Evolutionary conservation across 495 filamentous ascomycete species (phyloP), one percentile per base, ranked within the genome.

Genomic region (Neurospora sp.): DNA sequence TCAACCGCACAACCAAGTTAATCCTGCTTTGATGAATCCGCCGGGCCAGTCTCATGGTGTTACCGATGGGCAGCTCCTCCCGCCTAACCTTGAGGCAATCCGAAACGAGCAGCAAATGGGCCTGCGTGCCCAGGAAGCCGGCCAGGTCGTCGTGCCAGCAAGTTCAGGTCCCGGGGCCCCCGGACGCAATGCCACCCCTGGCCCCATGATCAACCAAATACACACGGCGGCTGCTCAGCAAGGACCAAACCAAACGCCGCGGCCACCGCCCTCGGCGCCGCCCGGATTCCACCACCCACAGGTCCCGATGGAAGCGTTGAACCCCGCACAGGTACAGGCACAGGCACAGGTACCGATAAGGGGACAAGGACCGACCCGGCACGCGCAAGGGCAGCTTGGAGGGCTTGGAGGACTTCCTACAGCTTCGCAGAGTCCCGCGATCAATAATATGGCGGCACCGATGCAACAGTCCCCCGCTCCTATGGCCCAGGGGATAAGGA

Each of bases 101-200:
- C 81, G 84, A 68, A 83, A 82, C 61, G 82, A 87, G 72, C 85
- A 86, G 68, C 81, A 83, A 65, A 80, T 77, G 5, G 84, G 81
- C 3, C 74, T 85, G 39, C 78, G 83, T 22, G 84, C 86, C 11
- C 81, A 86, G 73, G 77, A 85, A 75, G 78, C 82, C 22, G 86
- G 86, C 6, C 84, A 86, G 72, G 81, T 84, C 73, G 85, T 86
- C 4, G 86, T 88, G 0, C 86, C 86, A 40, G 83, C 80, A 0
- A 87, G 80, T 69, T 79, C 76, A 41, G 82, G 82, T 39, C 81
- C 83, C 16, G 82, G 81, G 6, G 81, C 82, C 44, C 81, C 83
- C n/a, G 82, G 81, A 8, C 81, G 83, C 53, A 83, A 82, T 72
- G 77, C 77, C 11, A 82, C 83, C 6, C 80, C 81, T 20, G 80